A percentile compares a stretch with the other conserved stretches of the same genome.
phyloP scores from a whole-genome alignment of 768 basidiomycete species.

The Tricholoma furcatifolium region DNA sequence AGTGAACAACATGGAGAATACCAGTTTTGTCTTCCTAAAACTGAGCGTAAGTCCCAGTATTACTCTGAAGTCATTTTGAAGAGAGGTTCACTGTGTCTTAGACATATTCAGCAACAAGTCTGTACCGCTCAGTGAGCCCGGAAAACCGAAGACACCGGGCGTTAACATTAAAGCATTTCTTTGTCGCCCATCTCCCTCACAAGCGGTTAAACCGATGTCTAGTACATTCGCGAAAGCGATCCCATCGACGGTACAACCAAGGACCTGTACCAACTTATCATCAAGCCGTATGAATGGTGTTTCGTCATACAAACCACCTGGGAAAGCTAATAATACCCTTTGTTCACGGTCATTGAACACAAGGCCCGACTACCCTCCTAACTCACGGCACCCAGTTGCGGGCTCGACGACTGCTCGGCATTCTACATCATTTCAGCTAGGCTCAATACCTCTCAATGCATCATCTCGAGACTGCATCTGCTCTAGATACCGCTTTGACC shows the following conservation, averaged over 20 bases:
- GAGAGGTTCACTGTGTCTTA: neutral
- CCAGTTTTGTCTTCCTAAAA: neutral
- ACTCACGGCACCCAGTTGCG: neutral
- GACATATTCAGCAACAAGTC: slow-evolving; percentile 4
- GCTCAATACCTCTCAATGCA: neutral
- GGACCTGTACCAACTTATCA: neutral
- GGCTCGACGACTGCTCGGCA: neutral
- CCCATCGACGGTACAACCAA: neutral
- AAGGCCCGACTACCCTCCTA: neutral
- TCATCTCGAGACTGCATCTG: neutral
- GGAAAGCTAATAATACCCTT: neutral
- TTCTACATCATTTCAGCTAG: too few relatives aligned
- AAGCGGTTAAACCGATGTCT: neutral
- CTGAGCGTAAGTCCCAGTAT: neutral
- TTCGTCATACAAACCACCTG: too few relatives aligned
- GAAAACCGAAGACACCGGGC: neutral
- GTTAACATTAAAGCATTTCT: neutral
- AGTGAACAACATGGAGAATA: too few relatives aligned
- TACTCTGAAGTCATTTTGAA: too few relatives aligned
- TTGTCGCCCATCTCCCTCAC: neutral
- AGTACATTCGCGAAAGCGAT: neutral
- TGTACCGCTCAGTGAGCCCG: neutral
- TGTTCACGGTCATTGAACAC: neutral
- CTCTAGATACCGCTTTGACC: neutral
- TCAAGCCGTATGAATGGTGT: neutral